These are phyloP conservation scores for Climacium dendroides DNA, from an alignment of 225 moss, liverwort and hornwort genomes.

Conservation along the genomic window DNA sequence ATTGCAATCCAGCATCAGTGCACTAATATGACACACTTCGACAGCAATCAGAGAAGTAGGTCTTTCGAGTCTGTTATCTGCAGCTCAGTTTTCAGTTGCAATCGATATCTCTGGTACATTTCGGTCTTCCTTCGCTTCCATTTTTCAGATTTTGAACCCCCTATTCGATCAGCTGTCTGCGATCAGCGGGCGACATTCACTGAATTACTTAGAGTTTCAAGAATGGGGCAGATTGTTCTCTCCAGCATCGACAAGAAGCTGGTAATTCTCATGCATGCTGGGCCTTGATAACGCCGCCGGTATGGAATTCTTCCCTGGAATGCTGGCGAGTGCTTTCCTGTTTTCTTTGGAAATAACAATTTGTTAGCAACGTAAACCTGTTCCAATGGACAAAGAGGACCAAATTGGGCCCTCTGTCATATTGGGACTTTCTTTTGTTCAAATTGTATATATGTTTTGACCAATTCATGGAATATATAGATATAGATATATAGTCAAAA, in stretches of 20 bases:
- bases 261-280: constrained; percentile 1
- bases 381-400: neutral
- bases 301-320: neutral
- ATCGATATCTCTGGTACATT: neutral
- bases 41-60: neutral
- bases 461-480: neutral
- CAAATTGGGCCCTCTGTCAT: neutral
- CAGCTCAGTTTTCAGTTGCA: neutral
- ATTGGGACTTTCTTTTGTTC: too few relatives aligned
- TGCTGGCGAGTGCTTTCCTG: neutral
- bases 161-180: too few relatives aligned
- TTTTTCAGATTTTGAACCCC: neutral
- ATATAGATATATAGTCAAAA: too few relatives aligned
- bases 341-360: neutral
- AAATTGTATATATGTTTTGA: neutral
- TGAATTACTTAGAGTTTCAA: neutral
- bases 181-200: neutral
- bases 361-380: neutral
- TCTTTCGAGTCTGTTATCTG: neutral
- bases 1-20: neutral
- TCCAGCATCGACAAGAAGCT: neutral
- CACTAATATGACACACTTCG: neutral
- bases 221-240: neutral
- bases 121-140: neutral
- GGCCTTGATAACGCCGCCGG: constrained; percentile 5